These are phyloP conservation scores for Cetraspora pellucida DNA, from an alignment of 192 early-diverging fungal genomes.

Conservation along the genomic window DNA sequence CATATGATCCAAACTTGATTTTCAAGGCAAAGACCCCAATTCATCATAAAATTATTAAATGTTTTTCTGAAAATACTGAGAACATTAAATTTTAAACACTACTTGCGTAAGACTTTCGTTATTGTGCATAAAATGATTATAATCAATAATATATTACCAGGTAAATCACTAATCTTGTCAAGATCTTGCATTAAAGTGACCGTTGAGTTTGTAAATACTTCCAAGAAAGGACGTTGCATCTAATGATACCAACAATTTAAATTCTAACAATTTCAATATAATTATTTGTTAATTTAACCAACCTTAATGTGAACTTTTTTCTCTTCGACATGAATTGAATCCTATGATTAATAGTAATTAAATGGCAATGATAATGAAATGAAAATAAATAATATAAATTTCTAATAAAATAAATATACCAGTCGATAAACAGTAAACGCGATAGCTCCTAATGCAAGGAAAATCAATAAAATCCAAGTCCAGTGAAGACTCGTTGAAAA, in stretches of 20 bases:
- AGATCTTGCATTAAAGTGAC: neutral
- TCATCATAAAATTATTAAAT: no score
- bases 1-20: no score
- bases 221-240: neutral
- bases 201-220: neutral
- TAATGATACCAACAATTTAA: neutral
- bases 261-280: neutral
- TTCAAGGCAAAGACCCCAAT: no score
- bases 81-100: no score
- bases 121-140: no score
- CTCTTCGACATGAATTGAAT: neutral
- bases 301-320: neutral
- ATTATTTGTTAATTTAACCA: neutral
- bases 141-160: neutral
- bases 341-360: neutral
- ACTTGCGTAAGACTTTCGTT: no score
- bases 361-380: neutral
- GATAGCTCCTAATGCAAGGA: neutral
- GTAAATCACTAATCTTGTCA: neutral
- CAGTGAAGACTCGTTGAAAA: constrained; percentile 14
- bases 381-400: neutral
- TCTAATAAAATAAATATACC: neutral
- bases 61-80: no score
- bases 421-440: neutral
- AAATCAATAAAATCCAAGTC: neutral